Base-by-base conservation (phyloP, 2,329 filamentous ascomycete species). In the Chalara sp. region DNA sequence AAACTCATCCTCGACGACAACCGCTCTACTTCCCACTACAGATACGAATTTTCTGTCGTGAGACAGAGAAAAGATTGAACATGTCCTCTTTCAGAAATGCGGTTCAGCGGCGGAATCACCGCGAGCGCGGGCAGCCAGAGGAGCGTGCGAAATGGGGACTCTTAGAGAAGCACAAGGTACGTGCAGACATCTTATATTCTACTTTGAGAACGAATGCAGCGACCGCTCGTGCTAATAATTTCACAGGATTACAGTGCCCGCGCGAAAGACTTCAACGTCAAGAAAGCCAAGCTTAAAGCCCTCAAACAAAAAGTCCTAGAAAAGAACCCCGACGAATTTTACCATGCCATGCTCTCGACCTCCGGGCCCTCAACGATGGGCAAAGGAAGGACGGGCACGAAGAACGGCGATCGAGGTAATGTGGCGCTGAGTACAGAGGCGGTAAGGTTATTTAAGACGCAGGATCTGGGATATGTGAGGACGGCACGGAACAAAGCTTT, bases 111-210 rank as follows among this genome's bases (percentile, higher is more conserved):
- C 89, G 89, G 65, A 86, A 89, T 60, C 92, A 97, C 71, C 81
- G 85, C 61, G 93, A 97, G 76, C 86, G 93, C 62, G 87, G 88
- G 35, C 93, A 97, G 69, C 87, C 91, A 40, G 70, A 81, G 56
- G 87, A 91, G 66, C 88, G 93, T 48, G 75, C 84, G 58, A 89
- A 89, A 74, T 89, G 90, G 71, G 93, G 93, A 57, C 80, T 97
- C 28, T 83, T 97, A 55, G 93, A 97, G 70, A 97, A 99, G 73
- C 87, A 93, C 78, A 96, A 96, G 74, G 84, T 85, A 64, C 41
- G 65, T 56, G 31, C 41, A 21, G 21, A 21, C 21, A 21, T 44
- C 45, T 50, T 50, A 31, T 29, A 37, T 28, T 13, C 32, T 6
- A 7, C 31, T 45, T 8, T 32, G 29, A 13, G 7, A 7, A 12